Base-by-base conservation (phyloP, 2,329 filamentous ascomycete species). In the Fusarium proliferatum region DNA sequence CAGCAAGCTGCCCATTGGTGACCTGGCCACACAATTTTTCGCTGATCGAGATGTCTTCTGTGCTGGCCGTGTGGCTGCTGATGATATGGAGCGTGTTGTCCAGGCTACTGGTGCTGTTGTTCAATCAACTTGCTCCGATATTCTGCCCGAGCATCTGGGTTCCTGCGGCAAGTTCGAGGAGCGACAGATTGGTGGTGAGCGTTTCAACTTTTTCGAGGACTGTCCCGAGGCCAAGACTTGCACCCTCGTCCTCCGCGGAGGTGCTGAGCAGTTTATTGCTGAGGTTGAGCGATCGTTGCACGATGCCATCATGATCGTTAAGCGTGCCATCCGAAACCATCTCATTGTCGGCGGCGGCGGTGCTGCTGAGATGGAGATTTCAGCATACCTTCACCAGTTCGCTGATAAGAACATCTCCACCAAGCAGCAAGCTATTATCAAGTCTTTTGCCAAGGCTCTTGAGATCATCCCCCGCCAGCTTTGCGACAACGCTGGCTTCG, bases 271-370 rank as follows among this genome's bases (percentile, higher is more conserved):
- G 83, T 99, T 99, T 86, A 99, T 99, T 79, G 96, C 96, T 66
- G 96, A 99, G 84, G 96, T 98, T 4, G 96, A 99, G 87, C 94
- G 96, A 74, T 97, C 94, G 81, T 89, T 99, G 76, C 96, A 99
- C 87, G 96, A 99, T 80, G 96, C 96, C 78, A 98, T 99, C 85
- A 99, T 99, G 96, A 97, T 99, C 80, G 96, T 99, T 81, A 98
- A 98, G 90, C 95, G 97, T 71, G 94, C 96, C 34, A 94, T 98
- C 84, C 94, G 94, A 86, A 97, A 98, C 88, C 92, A 92, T 80
- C 93, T 90, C 81, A 97, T 99, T 75, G 96, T 99, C 33, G 96
- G 95, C 51, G 96, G 96, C 78, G 96, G 96, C 78, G 96, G 96
- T 81, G 96, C 96, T 23, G 91, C 89, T 79, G 96, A 99, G 88